phyloP scores from a whole-genome alignment of 2,329 filamentous ascomycete species.

The Colletotrichum liriopes region DNA sequence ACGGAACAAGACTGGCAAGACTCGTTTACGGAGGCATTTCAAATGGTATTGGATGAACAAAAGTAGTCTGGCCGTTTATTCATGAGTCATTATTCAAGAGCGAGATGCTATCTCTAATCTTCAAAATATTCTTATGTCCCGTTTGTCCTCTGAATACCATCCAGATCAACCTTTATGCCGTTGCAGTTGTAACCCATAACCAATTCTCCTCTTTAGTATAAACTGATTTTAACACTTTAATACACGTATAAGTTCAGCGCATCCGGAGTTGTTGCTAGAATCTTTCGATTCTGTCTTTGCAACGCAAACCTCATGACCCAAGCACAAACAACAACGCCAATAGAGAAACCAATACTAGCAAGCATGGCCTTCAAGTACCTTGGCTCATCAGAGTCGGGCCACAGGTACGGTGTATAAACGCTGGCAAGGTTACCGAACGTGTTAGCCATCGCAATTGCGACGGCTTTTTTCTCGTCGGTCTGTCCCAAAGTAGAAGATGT shows the following conservation, averaged over 20 bases:
- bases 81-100: not conserved
- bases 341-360: slow-evolving; percentile 47
- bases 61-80: not conserved
- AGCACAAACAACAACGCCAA: slow-evolving; percentile 53
- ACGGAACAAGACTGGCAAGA: slow-evolving; percentile 48
- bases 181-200: no score
- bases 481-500: slow-evolving; percentile 58
- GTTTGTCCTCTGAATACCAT: not conserved
- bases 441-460: slow-evolving; percentile 53
- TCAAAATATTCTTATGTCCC: not conserved
- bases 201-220: not conserved
- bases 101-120: not conserved
- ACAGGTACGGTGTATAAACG: slow-evolving; percentile 43
- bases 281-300: slow-evolving; percentile 54
- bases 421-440: slow-evolving; percentile 36
- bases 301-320: slow-evolving; percentile 55
- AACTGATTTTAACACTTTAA: slow-evolving; percentile 23
- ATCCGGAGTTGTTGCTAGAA: slow-evolving; percentile 43
- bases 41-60: slow-evolving; percentile 25
- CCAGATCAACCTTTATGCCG: not conserved
- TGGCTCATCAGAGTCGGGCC: slow-evolving; percentile 36
- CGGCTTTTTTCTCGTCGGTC: slow-evolving; percentile 63
- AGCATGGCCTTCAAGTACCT: slow-evolving; percentile 45
- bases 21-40: slow-evolving; percentile 44
- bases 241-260: slow-evolving; percentile 51